A percentile compares a stretch with the other conserved stretches of the same genome.
phyloP scores from a whole-genome alignment of 2,329 filamentous ascomycete genomes.

The Phaeosphaeriaceae sp. region DNA sequence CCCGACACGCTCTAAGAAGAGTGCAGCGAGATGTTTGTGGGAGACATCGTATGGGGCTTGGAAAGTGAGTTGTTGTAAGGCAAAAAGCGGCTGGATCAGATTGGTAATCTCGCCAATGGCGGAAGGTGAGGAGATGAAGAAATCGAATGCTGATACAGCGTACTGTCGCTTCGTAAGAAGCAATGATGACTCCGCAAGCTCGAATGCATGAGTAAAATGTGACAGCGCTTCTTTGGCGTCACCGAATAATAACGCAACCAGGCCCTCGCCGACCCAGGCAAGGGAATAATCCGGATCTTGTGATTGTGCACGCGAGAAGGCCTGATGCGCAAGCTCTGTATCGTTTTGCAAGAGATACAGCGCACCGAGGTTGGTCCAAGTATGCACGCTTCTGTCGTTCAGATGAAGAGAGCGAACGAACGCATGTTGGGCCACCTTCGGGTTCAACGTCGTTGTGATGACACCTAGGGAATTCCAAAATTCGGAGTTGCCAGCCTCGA shows the following conservation, averaged over 20 bases:
- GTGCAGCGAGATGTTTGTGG: conserved; percentile 77
- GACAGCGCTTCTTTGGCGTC: conserved; percentile 79
- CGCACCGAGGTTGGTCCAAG: conserved; percentile 90
- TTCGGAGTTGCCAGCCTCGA: conserved; percentile 91
- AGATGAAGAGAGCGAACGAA: conserved; percentile 92
- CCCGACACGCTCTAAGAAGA: conserved; percentile 82
- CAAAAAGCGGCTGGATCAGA: conserved; percentile 87
- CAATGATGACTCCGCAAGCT: conserved; percentile 82
- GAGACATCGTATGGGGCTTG: conserved; percentile 74
- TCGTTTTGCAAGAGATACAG: conserved; percentile 87
- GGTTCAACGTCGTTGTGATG: conserved; percentile 84
- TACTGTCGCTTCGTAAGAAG: conserved; percentile 79
- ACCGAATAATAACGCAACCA: conserved; percentile 79
- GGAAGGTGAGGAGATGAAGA: conserved; percentile 67
- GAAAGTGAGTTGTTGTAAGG: conserved; percentile 78
- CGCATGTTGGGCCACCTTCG: conserved; percentile 88
- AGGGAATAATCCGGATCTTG: conserved; percentile 92
- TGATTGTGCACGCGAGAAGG: conserved; percentile 89
- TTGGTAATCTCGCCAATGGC: conserved; percentile 60
- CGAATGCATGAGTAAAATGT: conserved; percentile 92
- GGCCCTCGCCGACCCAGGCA: conserved; percentile 92
- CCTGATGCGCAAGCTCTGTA: conserved; percentile 82
- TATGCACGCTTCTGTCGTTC: conserved; percentile 82
- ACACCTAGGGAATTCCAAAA: conserved; percentile 98
- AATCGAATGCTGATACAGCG: conserved; percentile 81